Conservation (phyloP, 495 filamentous ascomycete species). For the Penicillium egyptiacum region DNA sequence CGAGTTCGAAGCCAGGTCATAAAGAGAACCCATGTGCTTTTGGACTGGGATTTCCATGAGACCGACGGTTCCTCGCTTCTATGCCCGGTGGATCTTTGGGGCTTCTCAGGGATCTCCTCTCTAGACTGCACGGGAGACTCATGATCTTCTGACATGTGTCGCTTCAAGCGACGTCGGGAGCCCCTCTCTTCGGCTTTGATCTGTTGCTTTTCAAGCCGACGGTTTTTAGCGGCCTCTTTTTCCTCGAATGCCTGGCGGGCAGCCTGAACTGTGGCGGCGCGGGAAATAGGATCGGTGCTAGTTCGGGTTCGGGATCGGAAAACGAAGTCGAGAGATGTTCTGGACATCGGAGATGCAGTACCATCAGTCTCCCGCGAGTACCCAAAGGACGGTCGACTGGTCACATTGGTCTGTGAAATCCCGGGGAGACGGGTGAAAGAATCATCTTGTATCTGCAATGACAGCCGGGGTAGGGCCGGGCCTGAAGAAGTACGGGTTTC, state of each 20-base stretch:
- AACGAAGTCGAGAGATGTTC: conserved; percentile 57
- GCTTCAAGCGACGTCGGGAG: conserved; percentile 37
- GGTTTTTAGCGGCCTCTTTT: conserved; percentile 58
- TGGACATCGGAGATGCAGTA: conserved; percentile 49
- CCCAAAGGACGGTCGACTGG: conserved; percentile 51
- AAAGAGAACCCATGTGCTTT: conserved; percentile 49
- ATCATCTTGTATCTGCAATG: conserved; percentile 49
- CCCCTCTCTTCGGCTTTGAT: conserved; percentile 50
- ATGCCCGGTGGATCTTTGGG: conserved; percentile 4
- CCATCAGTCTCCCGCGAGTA: conserved; percentile 49
- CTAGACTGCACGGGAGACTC: conserved; percentile 13
- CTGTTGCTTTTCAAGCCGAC: conserved; percentile 55
- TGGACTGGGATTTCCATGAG: conserved; percentile 41
- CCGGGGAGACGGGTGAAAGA: conserved; percentile 48
- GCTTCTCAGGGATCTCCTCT: conserved; percentile 21
- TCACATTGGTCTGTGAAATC: conserved; percentile 55
- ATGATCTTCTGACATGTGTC: conserved; percentile 21
- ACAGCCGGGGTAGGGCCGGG: conserved; percentile 37
- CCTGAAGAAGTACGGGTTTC: conserved; percentile 29
- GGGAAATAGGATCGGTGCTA: conserved; percentile 49
- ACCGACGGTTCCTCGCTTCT: conserved; percentile 15
- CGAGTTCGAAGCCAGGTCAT: conserved; percentile 50
- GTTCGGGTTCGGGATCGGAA: conserved; percentile 51
- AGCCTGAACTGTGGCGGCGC: conserved; percentile 55
- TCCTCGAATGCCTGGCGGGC: conserved; percentile 58